Conservation (phyloP, 352 stramenopile genomes). For the Pythium vanterpoolii region DNA sequence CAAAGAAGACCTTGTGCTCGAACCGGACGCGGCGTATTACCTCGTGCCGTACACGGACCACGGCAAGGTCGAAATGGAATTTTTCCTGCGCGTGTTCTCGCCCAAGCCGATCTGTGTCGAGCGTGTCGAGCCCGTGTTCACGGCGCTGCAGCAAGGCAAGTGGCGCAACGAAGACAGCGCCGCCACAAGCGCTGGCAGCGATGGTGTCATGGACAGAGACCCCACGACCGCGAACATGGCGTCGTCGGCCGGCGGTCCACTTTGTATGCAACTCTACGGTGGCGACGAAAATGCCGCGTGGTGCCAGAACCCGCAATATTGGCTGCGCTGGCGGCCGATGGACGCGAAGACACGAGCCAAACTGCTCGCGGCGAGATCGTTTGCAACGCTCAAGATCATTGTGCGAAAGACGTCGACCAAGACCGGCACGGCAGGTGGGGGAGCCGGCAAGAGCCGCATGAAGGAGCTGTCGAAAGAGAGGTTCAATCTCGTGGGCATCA, state of each 20-base stretch:
- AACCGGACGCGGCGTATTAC: slow-evolving; percentile 71
- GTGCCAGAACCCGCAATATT: slow-evolving; percentile 91
- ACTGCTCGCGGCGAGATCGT: slow-evolving; percentile 31
- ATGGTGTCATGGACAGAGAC: slow-evolving; percentile 31
- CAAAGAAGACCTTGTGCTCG: slow-evolving; percentile 67
- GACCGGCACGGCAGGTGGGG: slow-evolving; percentile 15
- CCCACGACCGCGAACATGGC: slow-evolving; percentile 27
- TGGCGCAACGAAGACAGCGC: slow-evolving; percentile 43
- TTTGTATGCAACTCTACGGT: slow-evolving; percentile 41
- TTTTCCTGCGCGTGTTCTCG: slow-evolving; percentile 87
- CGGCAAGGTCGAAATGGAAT: slow-evolving; percentile 86
- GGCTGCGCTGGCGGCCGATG: slow-evolving; percentile 46
- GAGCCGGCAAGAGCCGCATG: slow-evolving; percentile 39
- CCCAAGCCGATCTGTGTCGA: slow-evolving; percentile 71
- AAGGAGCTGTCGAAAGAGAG: slow-evolving; percentile 60
- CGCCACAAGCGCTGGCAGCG: neutral
- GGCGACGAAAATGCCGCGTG: slow-evolving; percentile 60
- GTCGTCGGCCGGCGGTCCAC: slow-evolving; percentile 66
- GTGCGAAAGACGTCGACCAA: slow-evolving; percentile 71
- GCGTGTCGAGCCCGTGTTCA: slow-evolving; percentile 60
- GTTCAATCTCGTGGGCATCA: slow-evolving; percentile 58
- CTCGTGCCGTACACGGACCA: slow-evolving; percentile 83
- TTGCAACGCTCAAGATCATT: slow-evolving; percentile 69
- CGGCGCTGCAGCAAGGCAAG: slow-evolving; percentile 57
- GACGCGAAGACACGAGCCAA: slow-evolving; percentile 22